Conservation (phyloP, 495 filamentous ascomycete species). For the Penicillium silybi region DNA sequence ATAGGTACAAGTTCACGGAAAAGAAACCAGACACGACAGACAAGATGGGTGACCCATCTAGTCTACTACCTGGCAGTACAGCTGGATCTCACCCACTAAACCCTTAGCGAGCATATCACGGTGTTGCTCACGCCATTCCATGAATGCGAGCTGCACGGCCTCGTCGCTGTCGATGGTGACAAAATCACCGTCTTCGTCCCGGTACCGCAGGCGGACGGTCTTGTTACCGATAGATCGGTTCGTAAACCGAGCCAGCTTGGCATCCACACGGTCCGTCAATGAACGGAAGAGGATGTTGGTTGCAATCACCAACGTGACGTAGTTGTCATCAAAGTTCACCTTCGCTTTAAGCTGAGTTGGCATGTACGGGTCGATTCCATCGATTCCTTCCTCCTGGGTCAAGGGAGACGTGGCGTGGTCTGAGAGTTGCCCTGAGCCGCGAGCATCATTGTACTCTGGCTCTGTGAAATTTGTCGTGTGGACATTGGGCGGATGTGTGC, state of each 20-base stretch:
- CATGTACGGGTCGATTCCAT: constrained; percentile 39
- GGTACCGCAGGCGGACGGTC: constrained; percentile 78
- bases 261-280: constrained; percentile 93
- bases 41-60: constrained; percentile 3
- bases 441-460: constrained; percentile 34
- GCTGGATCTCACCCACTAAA: constrained; percentile 78
- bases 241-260: constrained; percentile 81
- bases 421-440: constrained; percentile 23
- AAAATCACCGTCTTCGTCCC: constrained; percentile 88
- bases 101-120: constrained; percentile 58
- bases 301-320: constrained; percentile 87
- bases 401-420: constrained; percentile 40
- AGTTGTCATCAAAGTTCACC: constrained; percentile 77
- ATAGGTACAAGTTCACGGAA: neutral
- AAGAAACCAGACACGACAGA: neutral
- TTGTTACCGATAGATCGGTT: constrained; percentile 73
- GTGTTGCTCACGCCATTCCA: constrained; percentile 81
- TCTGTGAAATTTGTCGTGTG: constrained; percentile 38
- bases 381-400: constrained; percentile 31
- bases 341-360: constrained; percentile 84
- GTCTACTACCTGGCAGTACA: constrained; percentile 59
- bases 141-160: constrained; percentile 89
- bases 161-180: constrained; percentile 93
- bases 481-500: constrained; percentile 30
- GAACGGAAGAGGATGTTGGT: constrained; percentile 91